Base-by-base conservation (phyloP, 345 rosid genomes). In the Rhodamnia argentea region DNA sequence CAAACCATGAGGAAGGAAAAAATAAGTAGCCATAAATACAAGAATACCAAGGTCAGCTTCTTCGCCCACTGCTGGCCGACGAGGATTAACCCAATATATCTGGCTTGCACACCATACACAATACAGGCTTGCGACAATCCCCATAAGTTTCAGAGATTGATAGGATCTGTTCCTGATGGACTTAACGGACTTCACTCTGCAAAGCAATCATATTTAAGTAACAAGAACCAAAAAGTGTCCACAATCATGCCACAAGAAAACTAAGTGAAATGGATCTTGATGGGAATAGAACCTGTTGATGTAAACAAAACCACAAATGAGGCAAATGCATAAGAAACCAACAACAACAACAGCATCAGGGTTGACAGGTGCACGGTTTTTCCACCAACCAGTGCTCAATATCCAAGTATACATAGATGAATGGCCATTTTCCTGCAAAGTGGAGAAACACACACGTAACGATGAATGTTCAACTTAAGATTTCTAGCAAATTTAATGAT, bases 311-410 rank as follows among this genome's bases (percentile, higher is more conserved):
- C 96, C 95, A 82, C 90, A 89, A 47, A 94, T 76, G 82, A 94
- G 85, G 86, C 87, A 89, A 86, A 78, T 85, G 90, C 95, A 92
- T 75, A 93, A 88, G 82, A 91, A 87, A 75, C 94, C 93, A 24
- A 91, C 89, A 22, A 94, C 92, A n/a, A 91, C 7, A 52, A 92
- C 95, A 82, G 95, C 93, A 86, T 94, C 95, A 54, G 93, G 93
- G 90, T 93, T 94, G 86, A 92, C 86, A 37, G 93, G 92, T 57
- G 96, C 95, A 22, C 89, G 90, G 70, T 85, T 83, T 86, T 91
- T 88, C 96, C 95, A 94, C 96, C 96, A 93, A 44, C 96, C 95
- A 23, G 95, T 94, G 91, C 94, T 92, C 87, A 93, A 85, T 86
- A 94, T 91, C 95, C 96, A 94, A 44, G 90, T 87, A 88, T 93